Evolutionary conservation across 2,329 filamentous ascomycete genomes (phyloP).

Genomic region (Fonsecaea multimorphosa): DNA sequence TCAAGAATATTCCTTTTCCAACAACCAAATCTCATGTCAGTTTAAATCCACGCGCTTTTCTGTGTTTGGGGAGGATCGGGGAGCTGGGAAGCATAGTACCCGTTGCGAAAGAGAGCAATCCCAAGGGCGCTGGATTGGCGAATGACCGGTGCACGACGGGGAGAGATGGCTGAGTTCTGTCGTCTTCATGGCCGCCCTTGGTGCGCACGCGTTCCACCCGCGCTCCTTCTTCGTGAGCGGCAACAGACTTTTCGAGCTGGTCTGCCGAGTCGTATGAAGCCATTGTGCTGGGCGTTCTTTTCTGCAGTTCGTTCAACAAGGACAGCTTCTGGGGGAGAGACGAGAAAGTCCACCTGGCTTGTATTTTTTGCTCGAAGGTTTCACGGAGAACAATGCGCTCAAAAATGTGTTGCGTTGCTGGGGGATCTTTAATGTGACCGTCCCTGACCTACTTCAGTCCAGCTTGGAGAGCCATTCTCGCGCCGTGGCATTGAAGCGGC

Average conservation of each 20-base stretch:
- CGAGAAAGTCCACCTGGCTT: not conserved
- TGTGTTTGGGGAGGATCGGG: too few relatives aligned
- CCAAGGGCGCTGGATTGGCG: conserved; percentile 43
- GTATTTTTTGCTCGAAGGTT: not conserved
- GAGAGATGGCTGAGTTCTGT: conserved; percentile 38
- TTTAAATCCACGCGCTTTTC: too few relatives aligned
- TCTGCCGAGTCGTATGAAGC: conserved; percentile 18
- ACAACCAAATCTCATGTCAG: too few relatives aligned
- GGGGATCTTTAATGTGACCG: not conserved
- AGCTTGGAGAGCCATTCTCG: not conserved
- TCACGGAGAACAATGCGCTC: not conserved
- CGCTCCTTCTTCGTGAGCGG: not conserved
- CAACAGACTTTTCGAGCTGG: conserved; percentile 22
- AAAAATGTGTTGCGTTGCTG: not conserved
- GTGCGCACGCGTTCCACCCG: conserved; percentile 23
- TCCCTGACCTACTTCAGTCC: not conserved
- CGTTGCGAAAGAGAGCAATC: conserved; percentile 49
- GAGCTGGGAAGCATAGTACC: conserved; percentile 30
- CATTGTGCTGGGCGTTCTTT: conserved; percentile 12
- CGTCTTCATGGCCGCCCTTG: conserved; percentile 23
- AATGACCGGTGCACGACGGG: conserved; percentile 42
- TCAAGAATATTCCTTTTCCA: conserved; percentile 37
- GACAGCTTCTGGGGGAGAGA: not conserved
- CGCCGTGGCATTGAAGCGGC: not conserved
- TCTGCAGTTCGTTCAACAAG: not conserved